Evolutionary conservation across 202 grass and related monocot species (phyloP), one percentile per base, ranked within the genome.

Genomic region (Alloteropsis angusta): DNA sequence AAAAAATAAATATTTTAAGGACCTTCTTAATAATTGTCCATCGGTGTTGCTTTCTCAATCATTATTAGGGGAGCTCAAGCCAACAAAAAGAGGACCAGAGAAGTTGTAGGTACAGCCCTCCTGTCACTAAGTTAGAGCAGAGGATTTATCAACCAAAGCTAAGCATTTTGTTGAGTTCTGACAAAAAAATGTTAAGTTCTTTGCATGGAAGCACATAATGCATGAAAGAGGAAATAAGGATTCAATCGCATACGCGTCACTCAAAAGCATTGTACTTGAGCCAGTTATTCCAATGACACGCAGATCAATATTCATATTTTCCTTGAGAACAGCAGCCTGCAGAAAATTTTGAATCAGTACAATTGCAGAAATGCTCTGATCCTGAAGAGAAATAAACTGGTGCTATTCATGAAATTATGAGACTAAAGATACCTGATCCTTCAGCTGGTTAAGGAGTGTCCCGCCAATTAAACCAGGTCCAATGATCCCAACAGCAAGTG

Each of bases 291-390:
- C 95, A 62, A 98, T 90, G 9, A 98, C 85, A 81, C 92, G 95
- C 53, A 98, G 78, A 92, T 98, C 95, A 83, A 98, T 93, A 76
- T 93, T 98, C 69, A 98, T 81, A 35, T 98, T 86, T 90, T 98
- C 95, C 78, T 98, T 98, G 25, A 98, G 89, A 73, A 85, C 69
- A 25, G 87, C 87, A 66, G 86, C 89, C 95, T 98, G 86, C 57
- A 75, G 37, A 79, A 46, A n/a, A 26, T 50, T 21, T 54, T 57
- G 16, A 42, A 82, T 85, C 30, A 81, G 41, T 62, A 63, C 22
- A 68, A 32, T 13, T 57, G n/a, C 28, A 76, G 44, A 64, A 36
- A 25, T 79, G 1, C 25, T 68, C 78, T 47, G 39, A 4, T 49
- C 26, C 45, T 34, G 26, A 44, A 50, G 30, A 46, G 41, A 45